Evolutionary conservation across 2,329 filamentous ascomycete species (phyloP), one percentile per base, ranked within the genome.

Genomic region (Pestalotiopsis sp.): DNA sequence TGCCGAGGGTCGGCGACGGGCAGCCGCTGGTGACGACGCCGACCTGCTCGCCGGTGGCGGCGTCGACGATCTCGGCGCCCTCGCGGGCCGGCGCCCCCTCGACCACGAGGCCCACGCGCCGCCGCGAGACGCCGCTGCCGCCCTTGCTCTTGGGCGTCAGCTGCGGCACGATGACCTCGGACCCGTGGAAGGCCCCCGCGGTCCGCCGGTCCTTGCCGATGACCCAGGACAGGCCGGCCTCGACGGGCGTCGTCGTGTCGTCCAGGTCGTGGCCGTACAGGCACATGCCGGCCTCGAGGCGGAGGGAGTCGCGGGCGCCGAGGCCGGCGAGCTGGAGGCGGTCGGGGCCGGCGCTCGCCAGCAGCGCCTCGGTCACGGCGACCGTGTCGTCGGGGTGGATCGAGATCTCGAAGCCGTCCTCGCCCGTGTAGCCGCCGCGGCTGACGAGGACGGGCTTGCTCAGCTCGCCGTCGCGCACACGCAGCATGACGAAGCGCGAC

Each of bases 241-340:
- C 88, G 71, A 87, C 86, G 17, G 87, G 87, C 17, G 87, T 89
- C 20, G 86, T 89, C n/a, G 81, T 80, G 78, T 97, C 95, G 79
- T 97, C 91, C 49, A 99, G 88, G 80, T 99, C 96, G 82, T 98
- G 94, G n/a, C 96, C 96, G 82, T 99, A 99, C n/a, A 99, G 87
- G 81, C 96, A 99, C 95, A 99, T 97, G 70, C 96, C 96, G 0
- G 96, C 96, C 83, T 99, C 96, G 38, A 99, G 90, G 61, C 96
- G 91, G 69, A 99, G 89, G 70, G 92, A 97, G 81, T 99, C 96
- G 72, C 96, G 90, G 2, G 96, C 94, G 11, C 95, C 96, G 0
- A 99, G 88, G 3, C 96, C 96, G 2, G 95, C 94, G 60, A 97
- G 88, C 76, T 92, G 91, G 17, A 97, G 84, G 65, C 81, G 82